phyloP scores from a whole-genome alignment of 495 filamentous ascomycete genomes.

The Melanomma pulvis-pyrius region DNA sequence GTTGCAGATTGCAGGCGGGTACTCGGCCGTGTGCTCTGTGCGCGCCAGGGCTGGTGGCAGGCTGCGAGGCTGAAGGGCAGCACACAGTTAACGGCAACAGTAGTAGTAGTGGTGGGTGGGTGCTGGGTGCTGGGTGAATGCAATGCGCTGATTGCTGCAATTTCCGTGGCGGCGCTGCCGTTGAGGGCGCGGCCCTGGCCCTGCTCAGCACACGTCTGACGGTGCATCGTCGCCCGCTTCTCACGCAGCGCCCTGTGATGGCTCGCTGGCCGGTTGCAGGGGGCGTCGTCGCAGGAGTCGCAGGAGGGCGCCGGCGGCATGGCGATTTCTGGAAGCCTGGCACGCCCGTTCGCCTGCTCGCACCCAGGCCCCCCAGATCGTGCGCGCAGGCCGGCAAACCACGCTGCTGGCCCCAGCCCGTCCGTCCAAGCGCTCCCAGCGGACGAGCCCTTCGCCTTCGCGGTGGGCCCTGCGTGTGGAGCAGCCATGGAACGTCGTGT shows the following conservation, averaged over 20 bases:
- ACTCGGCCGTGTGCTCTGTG: background rate
- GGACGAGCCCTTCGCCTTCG: background rate
- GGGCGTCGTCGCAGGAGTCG: background rate
- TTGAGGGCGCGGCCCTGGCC: slow-evolving; percentile 28
- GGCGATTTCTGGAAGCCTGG: slow-evolving; percentile 36
- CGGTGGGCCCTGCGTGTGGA: background rate
- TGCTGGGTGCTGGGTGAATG: slow-evolving; percentile 9
- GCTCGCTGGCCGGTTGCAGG: slow-evolving; percentile 11
- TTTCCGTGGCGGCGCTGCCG: slow-evolving; percentile 37
- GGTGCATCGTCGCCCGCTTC: slow-evolving; percentile 27
- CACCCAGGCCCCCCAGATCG: slow-evolving; percentile 32
- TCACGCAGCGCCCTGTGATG: slow-evolving; percentile 10
- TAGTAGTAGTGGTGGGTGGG: background rate
- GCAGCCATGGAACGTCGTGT: background rate
- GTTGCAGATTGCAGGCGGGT: slow-evolving; percentile 7
- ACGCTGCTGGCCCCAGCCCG: slow-evolving; percentile 27
- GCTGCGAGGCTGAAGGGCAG: slow-evolving; percentile 29
- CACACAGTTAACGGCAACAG: too few relatives aligned
- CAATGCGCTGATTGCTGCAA: slow-evolving; percentile 33
- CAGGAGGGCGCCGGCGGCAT: slow-evolving; percentile 14
- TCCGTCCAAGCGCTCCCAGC: slow-evolving; percentile 11
- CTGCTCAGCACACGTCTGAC: slow-evolving; percentile 2
- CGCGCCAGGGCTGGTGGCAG: background rate
- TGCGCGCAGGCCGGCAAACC: slow-evolving; percentile 33
- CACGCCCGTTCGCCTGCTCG: slow-evolving; percentile 36